Percentiles rank a stretch among this genome's conserved stretches.
Conservation (phyloP, 352 stramenopile genomes). For the Phytopythium montanum region DNA sequence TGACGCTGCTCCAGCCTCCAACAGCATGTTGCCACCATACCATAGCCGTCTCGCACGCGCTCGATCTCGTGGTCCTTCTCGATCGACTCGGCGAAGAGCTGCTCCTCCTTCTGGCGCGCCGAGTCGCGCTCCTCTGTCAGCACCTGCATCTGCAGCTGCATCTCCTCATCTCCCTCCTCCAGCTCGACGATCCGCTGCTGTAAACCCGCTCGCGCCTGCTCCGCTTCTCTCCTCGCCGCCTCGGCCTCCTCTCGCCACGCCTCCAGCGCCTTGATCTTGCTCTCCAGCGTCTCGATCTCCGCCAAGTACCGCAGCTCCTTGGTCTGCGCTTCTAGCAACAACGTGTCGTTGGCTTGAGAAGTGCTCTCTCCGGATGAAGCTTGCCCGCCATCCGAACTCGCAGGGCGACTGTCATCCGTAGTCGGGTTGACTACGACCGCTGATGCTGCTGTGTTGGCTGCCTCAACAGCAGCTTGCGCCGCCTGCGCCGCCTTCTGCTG, state of each 20-base stretch:
- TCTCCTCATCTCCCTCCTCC: slow-evolving; percentile 73
- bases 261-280: slow-evolving; percentile 49
- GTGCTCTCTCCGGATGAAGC: slow-evolving; percentile 13
- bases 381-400: slow-evolving; percentile 5
- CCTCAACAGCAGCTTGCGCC: slow-evolving; percentile 11
- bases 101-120: slow-evolving; percentile 78
- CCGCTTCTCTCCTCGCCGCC: slow-evolving; percentile 21
- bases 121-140: slow-evolving; percentile 83
- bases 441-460: background rate
- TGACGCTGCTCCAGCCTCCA: background rate
- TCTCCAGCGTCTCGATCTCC: slow-evolving; percentile 71
- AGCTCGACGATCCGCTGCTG: slow-evolving; percentile 45
- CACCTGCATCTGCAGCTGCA: slow-evolving; percentile 78
- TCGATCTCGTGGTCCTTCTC: slow-evolving; percentile 89
- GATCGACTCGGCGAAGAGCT: slow-evolving; percentile 77
- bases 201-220: slow-evolving; percentile 33
- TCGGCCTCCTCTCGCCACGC: slow-evolving; percentile 33
- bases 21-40: slow-evolving; percentile 19
- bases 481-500: slow-evolving; percentile 22
- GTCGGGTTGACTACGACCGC: background rate
- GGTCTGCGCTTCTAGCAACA: slow-evolving; percentile 67
- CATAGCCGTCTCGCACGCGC: slow-evolving; percentile 82
- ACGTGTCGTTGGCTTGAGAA: slow-evolving; percentile 37
- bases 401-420: background rate
- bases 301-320: slow-evolving; percentile 65